These are phyloP conservation scores for Teratosphaeria zuluensis DNA, from an alignment of 2,329 filamentous ascomycete species.

Conservation along the genomic window DNA sequence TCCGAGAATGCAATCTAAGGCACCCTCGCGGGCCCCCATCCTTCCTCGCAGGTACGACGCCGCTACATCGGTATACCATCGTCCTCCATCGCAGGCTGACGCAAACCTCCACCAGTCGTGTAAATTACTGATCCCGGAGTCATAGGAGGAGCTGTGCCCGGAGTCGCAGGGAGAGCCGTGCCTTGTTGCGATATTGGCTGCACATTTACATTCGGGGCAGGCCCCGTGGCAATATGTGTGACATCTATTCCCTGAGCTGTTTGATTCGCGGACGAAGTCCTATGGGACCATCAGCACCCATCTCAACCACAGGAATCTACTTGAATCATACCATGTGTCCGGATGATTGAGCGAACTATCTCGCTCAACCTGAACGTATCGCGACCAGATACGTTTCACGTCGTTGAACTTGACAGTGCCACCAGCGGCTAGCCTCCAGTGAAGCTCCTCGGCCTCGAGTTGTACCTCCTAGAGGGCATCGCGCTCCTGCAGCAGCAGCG, in stretches of 20 bases:
- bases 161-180: neutral
- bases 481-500: slow-evolving; percentile 1
- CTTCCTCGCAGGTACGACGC: no score
- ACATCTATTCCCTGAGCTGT: neutral
- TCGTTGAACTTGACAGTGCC: slow-evolving; percentile 4
- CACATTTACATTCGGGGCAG: neutral
- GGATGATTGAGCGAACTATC: slow-evolving; percentile 5
- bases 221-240: neutral
- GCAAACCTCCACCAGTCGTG: neutral
- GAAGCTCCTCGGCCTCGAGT: slow-evolving; percentile 5
- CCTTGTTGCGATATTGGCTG: neutral
- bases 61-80: neutral
- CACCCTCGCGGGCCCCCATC: no score
- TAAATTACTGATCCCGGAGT: neutral
- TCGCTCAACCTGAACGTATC: slow-evolving; percentile 5
- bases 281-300: neutral
- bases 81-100: neutral
- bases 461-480: slow-evolving; percentile 7
- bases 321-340: slow-evolving; percentile 2
- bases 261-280: neutral
- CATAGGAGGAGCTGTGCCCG: neutral
- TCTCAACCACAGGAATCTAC: neutral
- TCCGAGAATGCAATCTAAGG: no score
- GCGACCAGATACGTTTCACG: slow-evolving; percentile 4
- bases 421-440: slow-evolving; percentile 4